Evolutionary conservation across 495 filamentous ascomycete species (phyloP), one percentile per base, ranked within the genome.

Genomic region (Pseudoneurospora amorphoporcata): DNA sequence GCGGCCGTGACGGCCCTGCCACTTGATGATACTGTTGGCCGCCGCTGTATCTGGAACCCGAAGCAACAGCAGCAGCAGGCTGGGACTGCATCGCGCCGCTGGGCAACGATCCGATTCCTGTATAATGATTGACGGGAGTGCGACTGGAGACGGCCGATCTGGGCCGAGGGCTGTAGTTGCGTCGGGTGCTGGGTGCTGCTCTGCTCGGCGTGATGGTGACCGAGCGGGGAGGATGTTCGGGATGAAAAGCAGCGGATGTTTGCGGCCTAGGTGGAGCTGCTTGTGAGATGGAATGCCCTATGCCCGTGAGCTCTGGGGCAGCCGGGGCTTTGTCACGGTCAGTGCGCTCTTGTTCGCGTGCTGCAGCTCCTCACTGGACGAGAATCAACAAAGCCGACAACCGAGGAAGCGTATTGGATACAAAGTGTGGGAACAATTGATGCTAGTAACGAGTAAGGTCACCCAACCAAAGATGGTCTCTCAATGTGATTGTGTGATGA

Each of bases 11-110:
- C 65, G 70, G 16, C 68, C 73, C 4, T 73, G 61, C 47, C 71
- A 42, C 23, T 72, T 70, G 68, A 39, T 74, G 69, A 43, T 72
- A 68, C 45, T 73, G 73, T 65, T 65, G 53, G 39, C 77, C 74
- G 9, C 75, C 76, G 39, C 74, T 73, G 72, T 75, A 74, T 38
- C 41, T 12, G 32, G 72, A 72, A 14, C 45, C 19, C 0, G 47
- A 58, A 58, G 47, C n/a, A 43, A 14, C 41, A 65, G 53, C 19
- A 61, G 53, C 53, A 47, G 76, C 38, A 29, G 75, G 38, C 40
- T 79, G 77, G 32, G 76, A 68, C 71, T 78, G 79, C 79, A 81
- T 81, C 71, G 53, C 53, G 53, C 39, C 10, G 2, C 53, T 61
- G 12, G 53, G 8, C 45, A 53, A 9, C 45, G 45, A 53, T 53